Base-by-base conservation (phyloP, 306 rosid genomes). In the Begonia loranthoides region DNA sequence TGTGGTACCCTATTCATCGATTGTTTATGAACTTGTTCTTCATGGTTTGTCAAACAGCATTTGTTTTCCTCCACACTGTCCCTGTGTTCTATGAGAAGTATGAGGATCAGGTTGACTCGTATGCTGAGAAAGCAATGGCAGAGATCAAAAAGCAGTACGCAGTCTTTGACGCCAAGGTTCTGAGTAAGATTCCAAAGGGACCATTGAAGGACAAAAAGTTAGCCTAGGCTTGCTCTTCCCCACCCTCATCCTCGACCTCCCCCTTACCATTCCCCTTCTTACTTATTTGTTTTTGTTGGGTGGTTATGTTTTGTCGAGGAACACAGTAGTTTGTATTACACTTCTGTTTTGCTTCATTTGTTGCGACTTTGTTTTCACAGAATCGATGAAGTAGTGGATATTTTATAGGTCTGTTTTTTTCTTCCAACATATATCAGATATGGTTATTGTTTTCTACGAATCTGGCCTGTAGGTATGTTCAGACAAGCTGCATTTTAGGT, bases 1-100 rank as follows among this genome's bases (percentile, higher is more conserved):
- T 52, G 36, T 5, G 36, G 36, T 28, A 28, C 36, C 36, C 9
- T 1, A 28, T 28, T 28, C 5, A 8, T 28, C 36, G 36, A 28
- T 28, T 51, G 4, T 17, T 15, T 58, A 45, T 17, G 28, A 16
- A 49, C 47, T 15, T 12, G 15, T 11, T 36, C 11, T 41, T 39
- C 15, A 12, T 64, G 43, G 34, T 66, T 24, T 57, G 50, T 45
- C 62, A 57, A 74, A 72, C 99, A 92, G 99, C 69, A 22, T 66
- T 77, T 13, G 90, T 92, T 57, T 62, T 80, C 57, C 88, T 92
- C 19, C 87, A 80, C 80, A 80, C 99, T 2, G 66, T 86, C 22
- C 96, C 99, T 0, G 84, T 92, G 58, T 67, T 83, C 10, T 92
- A 92, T 19, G 96, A 92, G 74, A 92, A 92, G 58, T 83, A 80